phyloP scores from a whole-genome alignment of 805 yeast genomes.

The Yarrowia deformans region DNA sequence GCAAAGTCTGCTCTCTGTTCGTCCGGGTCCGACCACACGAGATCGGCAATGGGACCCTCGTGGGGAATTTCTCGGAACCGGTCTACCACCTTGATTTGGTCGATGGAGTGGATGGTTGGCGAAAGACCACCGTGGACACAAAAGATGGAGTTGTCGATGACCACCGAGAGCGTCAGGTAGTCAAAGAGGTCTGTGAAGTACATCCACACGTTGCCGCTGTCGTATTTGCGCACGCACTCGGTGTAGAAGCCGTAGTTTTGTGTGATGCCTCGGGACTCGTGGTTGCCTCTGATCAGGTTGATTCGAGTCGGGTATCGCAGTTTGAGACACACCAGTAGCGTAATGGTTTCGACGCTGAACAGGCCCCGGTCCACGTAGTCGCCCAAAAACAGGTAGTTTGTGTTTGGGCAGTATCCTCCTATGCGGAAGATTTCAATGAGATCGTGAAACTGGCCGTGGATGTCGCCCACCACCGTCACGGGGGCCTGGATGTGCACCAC shows the following conservation, averaged over 20 bases:
- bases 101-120: conserved; percentile 92
- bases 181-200: conserved; percentile 93
- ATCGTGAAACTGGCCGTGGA: conserved; percentile 97
- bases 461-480: conserved; percentile 95
- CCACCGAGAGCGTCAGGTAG: conserved; percentile 84
- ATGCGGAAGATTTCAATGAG: conserved; percentile 89
- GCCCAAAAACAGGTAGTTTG: conserved; percentile 91
- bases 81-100: conserved; percentile 89
- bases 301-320: conserved; percentile 87
- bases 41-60: conserved; percentile 99
- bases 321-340: conserved; percentile 79
- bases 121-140: conserved; percentile 98
- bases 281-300: conserved; percentile 88
- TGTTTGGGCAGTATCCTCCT: conserved; percentile 92
- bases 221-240: conserved; percentile 90
- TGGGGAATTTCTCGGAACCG: conserved; percentile 95
- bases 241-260: conserved; percentile 97
- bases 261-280: conserved; percentile 95
- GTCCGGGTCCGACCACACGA: conserved; percentile 99
- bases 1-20: conserved; percentile 79
- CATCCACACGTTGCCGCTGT: conserved; percentile 80
- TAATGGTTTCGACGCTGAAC: conserved; percentile 91
- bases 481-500: conserved; percentile 86
- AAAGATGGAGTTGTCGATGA: conserved; percentile 86
- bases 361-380: conserved; percentile 97